Evolutionary conservation across 495 filamentous ascomycete genomes (phyloP).

Genomic region (Penicillium maclennaniae): DNA sequence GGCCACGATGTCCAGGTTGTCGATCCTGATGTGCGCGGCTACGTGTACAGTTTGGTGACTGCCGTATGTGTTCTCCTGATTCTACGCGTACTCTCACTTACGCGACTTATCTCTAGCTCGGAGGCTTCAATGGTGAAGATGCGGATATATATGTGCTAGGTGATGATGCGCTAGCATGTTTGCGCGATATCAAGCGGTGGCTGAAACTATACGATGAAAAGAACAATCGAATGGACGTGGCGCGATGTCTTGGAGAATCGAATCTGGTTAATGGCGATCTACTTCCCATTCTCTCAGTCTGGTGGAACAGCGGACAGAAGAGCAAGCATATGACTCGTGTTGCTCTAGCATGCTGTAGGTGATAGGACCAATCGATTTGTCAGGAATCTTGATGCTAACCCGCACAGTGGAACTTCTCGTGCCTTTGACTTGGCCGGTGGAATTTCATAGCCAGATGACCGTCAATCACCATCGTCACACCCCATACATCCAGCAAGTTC

Average conservation of each 20-base stretch:
- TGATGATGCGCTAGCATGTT: slow-evolving; percentile 86
- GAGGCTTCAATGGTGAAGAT: slow-evolving; percentile 77
- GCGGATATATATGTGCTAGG: slow-evolving; percentile 83
- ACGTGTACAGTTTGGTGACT: slow-evolving; percentile 87
- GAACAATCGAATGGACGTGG: slow-evolving; percentile 90
- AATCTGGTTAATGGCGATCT: slow-evolving; percentile 90
- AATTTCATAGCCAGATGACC: slow-evolving; percentile 79
- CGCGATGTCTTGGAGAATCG: slow-evolving; percentile 84
- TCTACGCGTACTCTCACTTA: slow-evolving; percentile 21
- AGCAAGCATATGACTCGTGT: slow-evolving; percentile 73
- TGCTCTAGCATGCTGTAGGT: slow-evolving; percentile 69
- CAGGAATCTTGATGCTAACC: slow-evolving; percentile 2
- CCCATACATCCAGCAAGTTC: slow-evolving; percentile 81
- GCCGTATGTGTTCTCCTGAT: slow-evolving; percentile 58
- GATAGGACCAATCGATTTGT: not conserved
- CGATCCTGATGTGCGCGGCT: slow-evolving; percentile 83
- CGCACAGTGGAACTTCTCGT: slow-evolving; percentile 77
- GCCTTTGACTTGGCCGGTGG: slow-evolving; percentile 90
- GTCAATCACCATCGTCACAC: slow-evolving; percentile 88
- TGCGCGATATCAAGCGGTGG: slow-evolving; percentile 93
- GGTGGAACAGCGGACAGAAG: slow-evolving; percentile 62
- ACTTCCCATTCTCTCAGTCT: slow-evolving; percentile 79
- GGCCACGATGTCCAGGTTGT: slow-evolving; percentile 51
- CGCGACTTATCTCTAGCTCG: slow-evolving; percentile 55
- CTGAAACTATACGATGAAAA: slow-evolving; percentile 92